A percentile compares a stretch with the other conserved stretches of the same genome.
phyloP scores from a whole-genome alignment of 2,329 filamentous ascomycete genomes.

The Alternaria arborescens region DNA sequence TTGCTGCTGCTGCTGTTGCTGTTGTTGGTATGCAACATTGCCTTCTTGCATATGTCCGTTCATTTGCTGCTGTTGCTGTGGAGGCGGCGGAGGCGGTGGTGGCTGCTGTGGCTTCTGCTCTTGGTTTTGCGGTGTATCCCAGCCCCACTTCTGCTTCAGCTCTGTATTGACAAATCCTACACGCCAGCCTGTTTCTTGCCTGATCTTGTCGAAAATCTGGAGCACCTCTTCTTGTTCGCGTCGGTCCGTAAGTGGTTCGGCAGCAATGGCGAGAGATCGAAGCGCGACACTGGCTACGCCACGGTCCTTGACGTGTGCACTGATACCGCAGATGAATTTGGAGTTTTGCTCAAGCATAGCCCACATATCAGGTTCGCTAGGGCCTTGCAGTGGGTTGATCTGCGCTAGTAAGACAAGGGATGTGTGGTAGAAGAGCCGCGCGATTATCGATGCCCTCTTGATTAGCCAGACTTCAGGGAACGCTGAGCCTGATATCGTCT shows the following conservation, averaged over 20 bases:
- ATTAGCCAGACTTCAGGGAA: conserved; percentile 93
- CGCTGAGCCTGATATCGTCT: conserved; percentile 72
- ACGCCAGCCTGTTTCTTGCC: conserved; percentile 79
- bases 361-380: conserved; percentile 72
- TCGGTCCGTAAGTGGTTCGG: conserved; percentile 72
- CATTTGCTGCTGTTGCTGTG: conserved; percentile 29
- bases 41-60: conserved; percentile 27
- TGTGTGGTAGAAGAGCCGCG: conserved; percentile 88
- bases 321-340: conserved; percentile 87
- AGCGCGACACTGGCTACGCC: conserved; percentile 82
- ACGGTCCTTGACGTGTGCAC: conserved; percentile 81
- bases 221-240: conserved; percentile 84
- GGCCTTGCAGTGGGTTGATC: conserved; percentile 74
- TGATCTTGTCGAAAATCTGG: conserved; percentile 77
- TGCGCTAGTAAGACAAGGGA: conserved; percentile 82
- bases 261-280: conserved; percentile 79
- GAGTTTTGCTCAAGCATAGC: conserved; percentile 76
- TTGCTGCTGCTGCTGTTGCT: neutral
- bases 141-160: conserved; percentile 80
- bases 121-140: conserved; percentile 58
- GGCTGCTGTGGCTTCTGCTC: conserved; percentile 47
- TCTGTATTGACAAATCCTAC: conserved; percentile 76
- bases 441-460: conserved; percentile 81
- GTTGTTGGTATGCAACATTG: conserved; percentile 23
- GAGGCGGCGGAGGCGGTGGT: conserved; percentile 28